Conservation (phyloP, 1,139 yeast genomes). For the Debaryomyces singareniensis region DNA sequence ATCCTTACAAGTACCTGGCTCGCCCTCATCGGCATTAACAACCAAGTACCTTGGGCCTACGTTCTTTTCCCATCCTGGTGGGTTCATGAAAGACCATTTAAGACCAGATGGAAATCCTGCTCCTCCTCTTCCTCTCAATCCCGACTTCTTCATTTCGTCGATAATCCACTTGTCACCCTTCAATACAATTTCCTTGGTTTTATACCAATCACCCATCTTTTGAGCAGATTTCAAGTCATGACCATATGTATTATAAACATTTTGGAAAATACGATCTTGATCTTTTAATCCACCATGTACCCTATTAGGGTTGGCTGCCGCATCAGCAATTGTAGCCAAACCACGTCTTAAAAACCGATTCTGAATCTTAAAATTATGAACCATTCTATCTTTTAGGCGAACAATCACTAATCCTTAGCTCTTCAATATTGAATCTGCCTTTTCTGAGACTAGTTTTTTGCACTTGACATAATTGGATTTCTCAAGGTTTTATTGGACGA, state of each 20-base stretch:
- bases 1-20: slow-evolving; percentile 90
- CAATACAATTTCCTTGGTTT: slow-evolving; percentile 74
- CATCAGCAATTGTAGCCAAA: slow-evolving; percentile 41
- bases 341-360: slow-evolving; percentile 18
- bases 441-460: background rate
- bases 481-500: slow-evolving; percentile 17
- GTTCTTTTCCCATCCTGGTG: slow-evolving; percentile 91
- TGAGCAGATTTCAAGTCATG: slow-evolving; percentile 66
- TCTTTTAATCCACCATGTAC: slow-evolving; percentile 72
- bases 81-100: slow-evolving; percentile 91
- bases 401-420: background rate
- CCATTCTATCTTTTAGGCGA: slow-evolving; percentile 11
- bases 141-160: slow-evolving; percentile 77
- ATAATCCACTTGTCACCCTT: slow-evolving; percentile 88
- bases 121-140: slow-evolving; percentile 88
- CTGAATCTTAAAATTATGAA: slow-evolving; percentile 15
- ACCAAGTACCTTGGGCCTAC: slow-evolving; percentile 80
- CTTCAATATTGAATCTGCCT: background rate
- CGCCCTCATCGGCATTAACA: slow-evolving; percentile 90
- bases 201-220: slow-evolving; percentile 86
- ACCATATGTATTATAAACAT: slow-evolving; percentile 69
- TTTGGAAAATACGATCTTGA: slow-evolving; percentile 82
- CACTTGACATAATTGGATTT: slow-evolving; percentile 16
- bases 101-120: slow-evolving; percentile 90
- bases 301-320: slow-evolving; percentile 49